Evolutionary conservation across 306 rosid species (phyloP).

Genomic region (Lablab purpureus): DNA sequence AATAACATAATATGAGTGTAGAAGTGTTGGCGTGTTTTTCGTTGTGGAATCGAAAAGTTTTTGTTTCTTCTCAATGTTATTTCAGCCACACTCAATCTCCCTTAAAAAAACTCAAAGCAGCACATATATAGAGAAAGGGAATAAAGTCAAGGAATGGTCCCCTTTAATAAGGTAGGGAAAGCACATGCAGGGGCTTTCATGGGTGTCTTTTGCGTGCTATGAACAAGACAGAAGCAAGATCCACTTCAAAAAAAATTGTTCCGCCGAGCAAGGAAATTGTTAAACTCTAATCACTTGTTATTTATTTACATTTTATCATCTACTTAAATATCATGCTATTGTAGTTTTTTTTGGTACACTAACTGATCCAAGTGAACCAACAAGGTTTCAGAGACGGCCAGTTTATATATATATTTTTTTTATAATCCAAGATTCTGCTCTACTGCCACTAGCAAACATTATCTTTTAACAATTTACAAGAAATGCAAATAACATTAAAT

Average conservation of each 20-base stretch:
- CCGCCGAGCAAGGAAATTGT: conserved; percentile 25
- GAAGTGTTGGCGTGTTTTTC: background rate
- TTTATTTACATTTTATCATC: conserved; percentile 12
- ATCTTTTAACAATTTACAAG: background rate
- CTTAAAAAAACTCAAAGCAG: background rate
- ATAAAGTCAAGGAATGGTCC: conserved; percentile 46
- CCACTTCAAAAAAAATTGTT: conserved; percentile 32
- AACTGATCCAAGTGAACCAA: conserved; percentile 9
- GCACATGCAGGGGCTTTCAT: conserved; percentile 45
- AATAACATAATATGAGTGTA: too few species aligned
- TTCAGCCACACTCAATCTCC: background rate
- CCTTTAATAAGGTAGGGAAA: conserved; percentile 37
- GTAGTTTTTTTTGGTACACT: background rate
- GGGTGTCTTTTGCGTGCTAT: conserved; percentile 47
- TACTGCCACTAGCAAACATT: background rate
- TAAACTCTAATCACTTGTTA: conserved; percentile 19
- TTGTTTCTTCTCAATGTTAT: conserved; percentile 3
- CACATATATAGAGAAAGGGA: conserved; percentile 38
- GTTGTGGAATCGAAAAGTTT: background rate
- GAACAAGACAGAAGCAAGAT: conserved; percentile 49
- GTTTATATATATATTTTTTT: background rate
- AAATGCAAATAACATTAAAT: too few species aligned
- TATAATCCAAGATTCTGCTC: background rate
- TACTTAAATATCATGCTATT: background rate
- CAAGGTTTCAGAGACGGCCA: background rate